Percentiles rank a stretch among this genome's conserved stretches.
These are phyloP conservation scores for Suillus lakei DNA, from an alignment of 768 basidiomycete genomes.

Conservation along the genomic window DNA sequence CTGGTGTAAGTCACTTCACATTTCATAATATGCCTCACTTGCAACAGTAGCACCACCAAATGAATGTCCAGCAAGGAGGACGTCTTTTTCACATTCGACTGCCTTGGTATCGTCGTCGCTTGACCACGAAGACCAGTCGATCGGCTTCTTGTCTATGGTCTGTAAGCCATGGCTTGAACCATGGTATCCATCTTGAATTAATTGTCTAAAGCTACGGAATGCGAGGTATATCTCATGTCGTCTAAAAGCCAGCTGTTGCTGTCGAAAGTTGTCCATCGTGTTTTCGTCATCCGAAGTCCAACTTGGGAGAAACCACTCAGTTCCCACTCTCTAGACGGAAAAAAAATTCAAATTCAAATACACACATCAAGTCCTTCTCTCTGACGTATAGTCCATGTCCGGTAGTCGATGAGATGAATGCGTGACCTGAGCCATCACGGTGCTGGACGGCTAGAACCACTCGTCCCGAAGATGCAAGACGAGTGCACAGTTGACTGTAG, in stretches of 20 bases:
- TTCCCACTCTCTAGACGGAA: constrained; percentile 3
- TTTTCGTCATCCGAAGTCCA: constrained; percentile 31
- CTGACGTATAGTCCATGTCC: constrained; percentile 54
- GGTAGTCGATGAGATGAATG: constrained; percentile 42
- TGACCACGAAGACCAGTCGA: constrained; percentile 50
- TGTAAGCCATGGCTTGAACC: constrained; percentile 35
- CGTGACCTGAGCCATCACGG: constrained; percentile 77
- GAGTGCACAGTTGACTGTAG: constrained; percentile 67
- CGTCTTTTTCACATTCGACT: constrained; percentile 37
- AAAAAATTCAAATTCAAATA: constrained; percentile 4
- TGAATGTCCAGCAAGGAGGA: constrained; percentile 55
- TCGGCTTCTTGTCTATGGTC: constrained; percentile 39
- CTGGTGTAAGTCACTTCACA: constrained; percentile 34
- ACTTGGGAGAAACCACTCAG: constrained; percentile 12
- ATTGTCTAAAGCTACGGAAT: constrained; percentile 58
- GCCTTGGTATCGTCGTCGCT: constrained; percentile 22
- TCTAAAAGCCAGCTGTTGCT: constrained; percentile 73
- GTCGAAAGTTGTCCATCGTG: constrained; percentile 55
- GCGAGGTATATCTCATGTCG: constrained; percentile 69
- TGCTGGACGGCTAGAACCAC: constrained; percentile 87
- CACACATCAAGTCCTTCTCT: constrained; percentile 61
- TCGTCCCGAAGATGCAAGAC: constrained; percentile 76
- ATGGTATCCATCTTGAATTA: constrained; percentile 46
- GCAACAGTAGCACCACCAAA: constrained; percentile 63
- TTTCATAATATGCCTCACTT: constrained; percentile 20